Conservation (phyloP, 75 land plant genomes). For the Pseudotsuga menziesii region DNA sequence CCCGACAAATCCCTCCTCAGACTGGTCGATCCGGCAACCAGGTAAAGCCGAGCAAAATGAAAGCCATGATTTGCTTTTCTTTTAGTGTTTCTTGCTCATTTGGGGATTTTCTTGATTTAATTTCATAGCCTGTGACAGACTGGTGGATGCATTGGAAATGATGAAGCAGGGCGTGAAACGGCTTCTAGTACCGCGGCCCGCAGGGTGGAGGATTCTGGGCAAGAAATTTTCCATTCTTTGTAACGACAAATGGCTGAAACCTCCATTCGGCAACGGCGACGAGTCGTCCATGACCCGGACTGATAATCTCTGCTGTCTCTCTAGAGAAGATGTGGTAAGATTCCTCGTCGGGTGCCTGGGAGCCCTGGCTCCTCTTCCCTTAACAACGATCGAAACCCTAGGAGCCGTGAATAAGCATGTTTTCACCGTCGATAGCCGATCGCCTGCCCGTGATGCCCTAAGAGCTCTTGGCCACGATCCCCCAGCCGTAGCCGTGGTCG, state of each 20-base stretch:
- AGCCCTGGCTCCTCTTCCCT: constrained; percentile 72
- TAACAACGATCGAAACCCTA: constrained; percentile 62
- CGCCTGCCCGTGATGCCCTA: constrained; percentile 47
- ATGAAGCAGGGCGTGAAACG: constrained; percentile 75
- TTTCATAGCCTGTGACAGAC: constrained; percentile 17
- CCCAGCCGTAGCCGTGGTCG: constrained; percentile 73
- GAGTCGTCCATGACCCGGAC: constrained; percentile 5
- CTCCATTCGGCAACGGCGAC: constrained; percentile 12
- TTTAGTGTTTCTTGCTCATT: neutral
- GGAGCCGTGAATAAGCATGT: constrained; percentile 39
- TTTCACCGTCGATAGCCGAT: constrained; percentile 33
- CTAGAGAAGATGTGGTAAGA: constrained; percentile 74
- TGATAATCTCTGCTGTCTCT: constrained; percentile 72
- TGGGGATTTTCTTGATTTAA: neutral
- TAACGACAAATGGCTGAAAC: constrained; percentile 65
- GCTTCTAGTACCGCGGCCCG: constrained; percentile 54
- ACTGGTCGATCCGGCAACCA: constrained; percentile 69
- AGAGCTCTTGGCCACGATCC: constrained; percentile 39
- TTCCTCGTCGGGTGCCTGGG: constrained; percentile 82
- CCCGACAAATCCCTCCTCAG: constrained; percentile 36
- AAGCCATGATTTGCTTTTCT: neutral
- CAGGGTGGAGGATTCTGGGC: constrained; percentile 58
- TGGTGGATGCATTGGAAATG: constrained; percentile 71
- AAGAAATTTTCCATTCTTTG: constrained; percentile 63
- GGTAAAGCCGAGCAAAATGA: constrained; percentile 21